Base-by-base conservation (phyloP, 768 basidiomycete genomes). In the Rhizopogon sp. region DNA sequence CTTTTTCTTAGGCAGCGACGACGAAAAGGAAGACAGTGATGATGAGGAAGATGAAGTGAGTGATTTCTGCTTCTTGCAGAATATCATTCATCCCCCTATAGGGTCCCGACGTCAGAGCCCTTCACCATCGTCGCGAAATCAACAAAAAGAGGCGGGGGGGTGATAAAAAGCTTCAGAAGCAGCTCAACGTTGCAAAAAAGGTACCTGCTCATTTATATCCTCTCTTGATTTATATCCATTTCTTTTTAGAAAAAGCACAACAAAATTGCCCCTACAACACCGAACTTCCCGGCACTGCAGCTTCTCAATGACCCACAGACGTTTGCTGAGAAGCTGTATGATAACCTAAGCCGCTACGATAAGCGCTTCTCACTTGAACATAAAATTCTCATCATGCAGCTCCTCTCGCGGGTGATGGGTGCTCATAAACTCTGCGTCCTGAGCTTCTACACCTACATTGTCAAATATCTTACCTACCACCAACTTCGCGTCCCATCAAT, bases 291-390 rank as follows among this genome's bases (percentile, higher is more conserved):
- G 2, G 96, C 94, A 25, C 74, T 98, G 35, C 90, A 97, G 63
- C 82, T 98, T 14, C 79, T 99, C 44, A 83, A 95, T 61, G 97
- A 99, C 66, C 93, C 97, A 2, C 96, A 99, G 70, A 89, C 88
- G 0, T 98, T 98, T 66, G 87, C 84, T 28, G 97, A 99, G 72
- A 94, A 90, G 69, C 79, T 99, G 0, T 97, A 93, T 66, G 88
- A 93, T 61, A 79, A 82, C 50, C 74, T 99, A 41, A 84, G 84
- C 62, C 80, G 78, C 43, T 85, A 94, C 70, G 96, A 98, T 79
- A 94, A 93, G 69, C 88, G 88, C n/a, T 93, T 92, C 67, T 90
- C 92, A 33, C 81, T 98, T 55, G 95, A 98, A 62, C 97, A 98
- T 78, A 98, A 97, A 73, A 88, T 99, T 54, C 79, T 98, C 58